Conservation (phyloP, 2,329 filamentous ascomycete species). For the Stromatinia cepivora region DNA sequence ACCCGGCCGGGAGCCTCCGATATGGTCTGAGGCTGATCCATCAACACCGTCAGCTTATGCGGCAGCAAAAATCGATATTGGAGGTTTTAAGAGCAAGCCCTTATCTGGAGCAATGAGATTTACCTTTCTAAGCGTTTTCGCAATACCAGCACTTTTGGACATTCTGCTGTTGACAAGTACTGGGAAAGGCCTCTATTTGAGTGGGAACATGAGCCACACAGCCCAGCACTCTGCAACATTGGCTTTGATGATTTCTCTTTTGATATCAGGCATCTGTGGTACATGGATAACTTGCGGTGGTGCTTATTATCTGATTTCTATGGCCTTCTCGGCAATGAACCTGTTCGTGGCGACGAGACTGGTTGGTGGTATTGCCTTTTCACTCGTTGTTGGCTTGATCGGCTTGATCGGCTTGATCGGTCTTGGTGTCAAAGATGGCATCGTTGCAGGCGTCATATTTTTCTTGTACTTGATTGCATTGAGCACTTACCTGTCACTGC, state of each 20-base stretch:
- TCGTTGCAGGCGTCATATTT: conserved; percentile 54
- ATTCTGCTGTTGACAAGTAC: conserved; percentile 58
- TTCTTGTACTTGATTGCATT: conserved; percentile 58
- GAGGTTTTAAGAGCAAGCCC: conserved; percentile 46
- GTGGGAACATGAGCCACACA: conserved; percentile 53
- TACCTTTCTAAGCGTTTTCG: conserved; percentile 60
- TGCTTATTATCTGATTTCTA: conserved; percentile 59
- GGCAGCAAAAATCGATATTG: conserved; percentile 53
- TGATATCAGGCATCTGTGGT: conserved; percentile 59
- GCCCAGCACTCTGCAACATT: conserved; percentile 53
- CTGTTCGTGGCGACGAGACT: conserved; percentile 46
- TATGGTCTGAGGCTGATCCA: conserved; percentile 26
- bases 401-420: conserved; percentile 54
- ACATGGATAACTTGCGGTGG: conserved; percentile 65
- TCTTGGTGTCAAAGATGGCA: conserved; percentile 48
- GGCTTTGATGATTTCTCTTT: conserved; percentile 57
- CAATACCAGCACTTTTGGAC: conserved; percentile 61
- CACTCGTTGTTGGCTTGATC: conserved; percentile 42
- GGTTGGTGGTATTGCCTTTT: conserved; percentile 49
- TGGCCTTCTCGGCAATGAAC: conserved; percentile 50
- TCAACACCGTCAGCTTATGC: conserved; percentile 46
- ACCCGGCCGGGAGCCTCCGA: conserved; percentile 33
- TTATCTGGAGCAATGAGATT: conserved; percentile 47
- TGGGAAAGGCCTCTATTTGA: conserved; percentile 62
- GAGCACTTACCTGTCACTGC: conserved; percentile 57